These are phyloP conservation scores for Phytophthora cactorum DNA, from an alignment of 352 stramenopile genomes.

Conservation along the genomic window DNA sequence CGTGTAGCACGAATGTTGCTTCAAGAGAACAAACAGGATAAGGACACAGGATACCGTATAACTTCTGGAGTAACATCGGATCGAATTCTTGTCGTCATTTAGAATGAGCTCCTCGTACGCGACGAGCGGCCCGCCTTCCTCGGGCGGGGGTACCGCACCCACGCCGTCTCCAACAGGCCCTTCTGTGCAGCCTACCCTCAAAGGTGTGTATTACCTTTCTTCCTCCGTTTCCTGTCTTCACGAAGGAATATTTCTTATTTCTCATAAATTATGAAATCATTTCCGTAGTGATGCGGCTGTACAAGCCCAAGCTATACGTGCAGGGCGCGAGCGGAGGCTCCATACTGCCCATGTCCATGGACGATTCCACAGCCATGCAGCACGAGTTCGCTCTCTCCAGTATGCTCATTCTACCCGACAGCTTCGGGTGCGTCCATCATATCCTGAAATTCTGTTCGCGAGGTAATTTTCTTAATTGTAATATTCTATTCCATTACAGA, in stretches of 20 bases:
- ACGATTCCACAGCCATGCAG: slow-evolving; percentile 47
- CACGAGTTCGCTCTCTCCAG: slow-evolving; percentile 90
- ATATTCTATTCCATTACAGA: slow-evolving; percentile 39
- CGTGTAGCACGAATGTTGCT: not conserved
- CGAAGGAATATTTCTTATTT: not conserved
- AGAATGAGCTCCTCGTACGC: slow-evolving; percentile 25
- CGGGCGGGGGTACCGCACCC: slow-evolving; percentile 3
- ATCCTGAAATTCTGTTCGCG: not conserved
- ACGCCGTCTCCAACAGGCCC: slow-evolving; percentile 20
- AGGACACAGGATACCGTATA: not conserved
- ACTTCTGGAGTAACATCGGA: too few species aligned
- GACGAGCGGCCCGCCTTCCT: slow-evolving; percentile 29
- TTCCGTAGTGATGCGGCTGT: slow-evolving; percentile 88
- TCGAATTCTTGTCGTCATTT: not conserved
- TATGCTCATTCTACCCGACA: slow-evolving; percentile 91
- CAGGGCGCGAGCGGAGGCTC: slow-evolving; percentile 58
- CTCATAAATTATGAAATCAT: not conserved
- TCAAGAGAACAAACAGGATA: not conserved
- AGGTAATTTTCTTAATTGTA: slow-evolving; percentile 4
- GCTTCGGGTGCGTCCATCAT: slow-evolving; percentile 71
- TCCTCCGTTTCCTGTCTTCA: not conserved
- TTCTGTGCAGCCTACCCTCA: slow-evolving; percentile 74
- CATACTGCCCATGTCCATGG: slow-evolving; percentile 68
- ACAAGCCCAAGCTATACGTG: slow-evolving; percentile 88
- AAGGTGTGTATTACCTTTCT: slow-evolving; percentile 44